phyloP scores from a whole-genome alignment of 192 early-diverging fungal genomes.

The Backusella tarrabulga region DNA sequence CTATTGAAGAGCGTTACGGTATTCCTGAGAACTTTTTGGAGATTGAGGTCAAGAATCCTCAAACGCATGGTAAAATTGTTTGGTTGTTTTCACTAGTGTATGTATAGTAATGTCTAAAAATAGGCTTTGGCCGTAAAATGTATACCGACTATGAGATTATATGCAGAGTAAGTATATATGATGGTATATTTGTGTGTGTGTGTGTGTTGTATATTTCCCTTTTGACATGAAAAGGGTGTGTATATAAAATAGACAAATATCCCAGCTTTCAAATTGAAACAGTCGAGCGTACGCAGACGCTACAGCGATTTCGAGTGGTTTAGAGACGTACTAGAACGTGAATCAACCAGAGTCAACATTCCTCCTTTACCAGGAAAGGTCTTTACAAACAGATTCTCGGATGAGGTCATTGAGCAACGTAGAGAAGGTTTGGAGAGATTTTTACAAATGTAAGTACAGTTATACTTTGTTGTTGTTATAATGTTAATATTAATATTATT shows the following conservation, averaged over 20 bases:
- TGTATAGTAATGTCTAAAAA: constrained; percentile 6
- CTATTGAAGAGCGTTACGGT: constrained; percentile 72
- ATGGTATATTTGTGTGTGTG: neutral
- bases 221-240: neutral
- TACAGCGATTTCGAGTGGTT: constrained; percentile 99
- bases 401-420: constrained; percentile 93
- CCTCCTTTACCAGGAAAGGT: constrained; percentile 96
- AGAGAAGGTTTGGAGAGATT: constrained; percentile 91
- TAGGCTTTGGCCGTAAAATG: constrained; percentile 74
- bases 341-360: constrained; percentile 91
- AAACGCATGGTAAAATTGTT: constrained; percentile 65
- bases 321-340: constrained; percentile 88
- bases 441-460: constrained; percentile 80
- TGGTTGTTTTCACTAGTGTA: neutral
- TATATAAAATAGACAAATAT: constrained; percentile 78
- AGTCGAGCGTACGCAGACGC: constrained; percentile 81
- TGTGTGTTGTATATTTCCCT: neutral
- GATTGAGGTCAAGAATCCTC: constrained; percentile 89
- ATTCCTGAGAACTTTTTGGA: constrained; percentile 97
- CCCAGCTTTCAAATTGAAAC: constrained; percentile 89
- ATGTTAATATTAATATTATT: neutral
- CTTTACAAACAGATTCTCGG: constrained; percentile 92
- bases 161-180: constrained; percentile 68
- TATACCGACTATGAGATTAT: constrained; percentile 97
- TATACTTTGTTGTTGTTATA: neutral